Base-by-base conservation (phyloP, 208 protist species). In the Phytomonas francai region DNA sequence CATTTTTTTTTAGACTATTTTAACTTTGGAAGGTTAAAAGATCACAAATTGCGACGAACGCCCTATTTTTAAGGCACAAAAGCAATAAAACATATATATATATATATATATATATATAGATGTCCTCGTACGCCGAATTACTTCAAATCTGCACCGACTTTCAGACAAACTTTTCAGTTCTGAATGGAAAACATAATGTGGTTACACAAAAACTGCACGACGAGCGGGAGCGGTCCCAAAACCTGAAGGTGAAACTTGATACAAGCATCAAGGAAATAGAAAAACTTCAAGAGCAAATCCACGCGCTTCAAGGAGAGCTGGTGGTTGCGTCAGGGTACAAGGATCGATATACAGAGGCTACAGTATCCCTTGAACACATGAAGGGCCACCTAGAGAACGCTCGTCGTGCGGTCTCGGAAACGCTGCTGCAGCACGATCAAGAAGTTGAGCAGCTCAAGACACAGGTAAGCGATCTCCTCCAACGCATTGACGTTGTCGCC, bases 141-240 rank as follows among this genome's bases (percentile, higher is more conserved):
- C 74, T 91, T 68, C 76, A 89, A 59, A 81, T 74, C 31, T 92
- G 89, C 68, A 72, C 83, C 12, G 86, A 92, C 77, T 94, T 89
- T 66, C 84, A 90, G 63, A 78, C 84, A 39, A 94, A 94, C 74
- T 94, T 94, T 59, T 74, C 86, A 39, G 73, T 71, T 11, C 75
- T 94, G 25, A 89, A 75, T 54, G 83, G 72, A 30, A 91, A 90
- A 65, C 89, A 84, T 79, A 87, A 81, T 64, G 76, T 71, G 16
- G 49, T 83, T 16, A 36, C 62, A 27, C 77, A 89, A 30, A 76
- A 89, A 63, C 63, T 87, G 51, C 60, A 77, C 32, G 72, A 66
- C 31, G 73, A 73, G 67, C 63, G 61, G 63, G 79, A 74, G 45
- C n/a, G 42, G 65, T 74, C 57, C 58, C 78, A 78, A 65, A 60